A percentile compares a stretch with the other conserved stretches of the same genome.
Evolutionary conservation across 1,139 yeast genomes (phyloP).

Genomic region (Pneumocystis sp.): DNA sequence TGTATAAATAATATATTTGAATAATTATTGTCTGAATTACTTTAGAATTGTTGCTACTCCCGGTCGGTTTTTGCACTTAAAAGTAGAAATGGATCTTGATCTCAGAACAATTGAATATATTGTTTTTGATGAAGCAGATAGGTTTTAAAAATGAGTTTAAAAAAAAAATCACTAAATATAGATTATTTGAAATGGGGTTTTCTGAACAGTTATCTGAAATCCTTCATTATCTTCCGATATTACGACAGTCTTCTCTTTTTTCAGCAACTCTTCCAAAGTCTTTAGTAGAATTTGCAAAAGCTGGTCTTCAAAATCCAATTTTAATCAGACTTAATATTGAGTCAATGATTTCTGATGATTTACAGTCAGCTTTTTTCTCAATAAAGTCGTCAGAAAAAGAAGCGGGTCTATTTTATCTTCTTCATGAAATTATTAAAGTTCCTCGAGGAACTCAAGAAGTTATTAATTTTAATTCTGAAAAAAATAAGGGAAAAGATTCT

Average conservation of each 20-base stretch:
- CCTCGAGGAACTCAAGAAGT: constrained; percentile 53
- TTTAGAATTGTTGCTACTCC: constrained; percentile 73
- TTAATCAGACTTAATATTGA: constrained; percentile 87
- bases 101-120: constrained; percentile 71
- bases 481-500: constrained; percentile 20
- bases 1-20: constrained; percentile 19
- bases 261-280: constrained; percentile 91
- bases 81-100: constrained; percentile 86
- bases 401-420: constrained; percentile 57
- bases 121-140: constrained; percentile 96
- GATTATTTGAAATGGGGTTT: constrained; percentile 88
- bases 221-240: constrained; percentile 63
- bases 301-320: constrained; percentile 84
- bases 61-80: constrained; percentile 88
- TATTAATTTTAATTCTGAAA: background rate
- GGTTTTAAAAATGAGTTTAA: constrained; percentile 22
- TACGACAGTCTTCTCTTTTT: constrained; percentile 75
- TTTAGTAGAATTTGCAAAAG: constrained; percentile 90
- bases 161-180: background rate
- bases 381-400: constrained; percentile 79
- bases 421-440: constrained; percentile 74
- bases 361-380: constrained; percentile 78
- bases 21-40: background rate
- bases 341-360: constrained; percentile 69
- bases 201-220: constrained; percentile 87